A percentile compares a stretch with the other conserved stretches of the same genome.
phyloP scores from a whole-genome alignment of 2,329 filamentous ascomycete species.

The Penicillium sp. region DNA sequence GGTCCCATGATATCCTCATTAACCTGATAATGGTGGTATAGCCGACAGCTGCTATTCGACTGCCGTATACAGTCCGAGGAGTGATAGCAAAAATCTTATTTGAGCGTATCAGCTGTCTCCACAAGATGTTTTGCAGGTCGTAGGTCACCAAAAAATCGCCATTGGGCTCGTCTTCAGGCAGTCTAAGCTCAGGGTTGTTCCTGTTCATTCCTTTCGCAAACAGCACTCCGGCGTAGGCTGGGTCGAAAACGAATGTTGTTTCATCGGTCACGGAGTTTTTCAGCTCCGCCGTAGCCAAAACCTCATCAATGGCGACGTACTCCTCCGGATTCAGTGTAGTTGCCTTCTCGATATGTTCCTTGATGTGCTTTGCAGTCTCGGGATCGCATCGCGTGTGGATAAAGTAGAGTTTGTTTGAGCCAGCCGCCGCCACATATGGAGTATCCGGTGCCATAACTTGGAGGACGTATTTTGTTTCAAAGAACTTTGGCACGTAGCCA shows the following conservation, averaged over 20 bases:
- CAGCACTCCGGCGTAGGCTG: constrained; percentile 9
- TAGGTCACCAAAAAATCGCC: neutral
- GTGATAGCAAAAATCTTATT: too few relatives aligned
- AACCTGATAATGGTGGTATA: too few relatives aligned
- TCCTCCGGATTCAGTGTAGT: neutral
- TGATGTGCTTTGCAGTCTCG: neutral
- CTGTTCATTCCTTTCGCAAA: constrained; percentile 15
- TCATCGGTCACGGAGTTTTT: constrained; percentile 10
- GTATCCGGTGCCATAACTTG: neutral
- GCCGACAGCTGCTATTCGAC: too few relatives aligned
- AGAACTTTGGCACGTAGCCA: neutral
- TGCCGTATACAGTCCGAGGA: too few relatives aligned
- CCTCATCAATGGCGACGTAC: constrained; percentile 16
- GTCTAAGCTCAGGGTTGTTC: constrained; percentile 12
- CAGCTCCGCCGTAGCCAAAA: constrained; percentile 11
- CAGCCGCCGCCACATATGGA: neutral
- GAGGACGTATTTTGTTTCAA: neutral
- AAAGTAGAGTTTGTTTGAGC: neutral
- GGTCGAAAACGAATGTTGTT: constrained; percentile 17
- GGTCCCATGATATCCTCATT: too few relatives aligned
- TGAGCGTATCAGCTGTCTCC: neutral
- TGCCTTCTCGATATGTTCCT: neutral
- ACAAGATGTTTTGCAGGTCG: neutral
- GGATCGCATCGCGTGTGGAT: neutral
- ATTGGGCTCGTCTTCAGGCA: neutral